Conservation (phyloP, 768 basidiomycete genomes). For the Psilocybe cubensis region DNA sequence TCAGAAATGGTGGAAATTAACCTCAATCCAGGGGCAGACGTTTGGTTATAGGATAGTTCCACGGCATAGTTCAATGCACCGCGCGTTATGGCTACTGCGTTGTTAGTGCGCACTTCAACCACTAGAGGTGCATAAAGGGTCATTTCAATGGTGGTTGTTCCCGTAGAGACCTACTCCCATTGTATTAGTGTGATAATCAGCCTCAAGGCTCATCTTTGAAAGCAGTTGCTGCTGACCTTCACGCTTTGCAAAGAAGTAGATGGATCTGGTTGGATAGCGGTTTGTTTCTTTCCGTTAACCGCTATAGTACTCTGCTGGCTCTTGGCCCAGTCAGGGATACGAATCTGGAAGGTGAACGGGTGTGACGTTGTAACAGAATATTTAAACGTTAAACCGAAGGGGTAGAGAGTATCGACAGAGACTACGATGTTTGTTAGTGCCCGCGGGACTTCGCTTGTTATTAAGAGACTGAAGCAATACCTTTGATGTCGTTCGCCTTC, state of each 20-base stretch:
- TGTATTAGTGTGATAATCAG: slow-evolving; percentile 1
- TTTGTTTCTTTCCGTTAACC: slow-evolving; percentile 29
- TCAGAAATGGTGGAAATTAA: slow-evolving; percentile 8
- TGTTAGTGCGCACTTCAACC: slow-evolving; percentile 36
- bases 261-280: slow-evolving; percentile 26
- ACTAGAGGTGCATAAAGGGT: slow-evolving; percentile 36
- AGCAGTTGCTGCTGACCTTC: slow-evolving; percentile 19
- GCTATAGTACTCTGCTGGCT: slow-evolving; percentile 36
- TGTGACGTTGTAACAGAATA: slow-evolving; percentile 37
- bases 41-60: slow-evolving; percentile 37
- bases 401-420: slow-evolving; percentile 40
- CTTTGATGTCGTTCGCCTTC: slow-evolving; percentile 33
- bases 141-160: slow-evolving; percentile 33
- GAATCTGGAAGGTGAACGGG: slow-evolving; percentile 39
- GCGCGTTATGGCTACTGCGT: slow-evolving; percentile 38
- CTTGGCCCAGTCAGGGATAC: slow-evolving; percentile 42
- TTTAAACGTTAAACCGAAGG: slow-evolving; percentile 39
- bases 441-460: not conserved
- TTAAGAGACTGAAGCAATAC: slow-evolving; percentile 23
- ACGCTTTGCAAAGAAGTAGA: slow-evolving; percentile 35
- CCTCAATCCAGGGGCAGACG: slow-evolving; percentile 36
- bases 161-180: slow-evolving; percentile 17
- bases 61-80: slow-evolving; percentile 43
- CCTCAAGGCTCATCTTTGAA: not conserved
- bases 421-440: slow-evolving; percentile 22